A percentile compares a stretch with the other conserved stretches of the same genome.
Evolutionary conservation across 2,329 filamentous ascomycete species (phyloP).

Genomic region (Curvularia verruculosa): DNA sequence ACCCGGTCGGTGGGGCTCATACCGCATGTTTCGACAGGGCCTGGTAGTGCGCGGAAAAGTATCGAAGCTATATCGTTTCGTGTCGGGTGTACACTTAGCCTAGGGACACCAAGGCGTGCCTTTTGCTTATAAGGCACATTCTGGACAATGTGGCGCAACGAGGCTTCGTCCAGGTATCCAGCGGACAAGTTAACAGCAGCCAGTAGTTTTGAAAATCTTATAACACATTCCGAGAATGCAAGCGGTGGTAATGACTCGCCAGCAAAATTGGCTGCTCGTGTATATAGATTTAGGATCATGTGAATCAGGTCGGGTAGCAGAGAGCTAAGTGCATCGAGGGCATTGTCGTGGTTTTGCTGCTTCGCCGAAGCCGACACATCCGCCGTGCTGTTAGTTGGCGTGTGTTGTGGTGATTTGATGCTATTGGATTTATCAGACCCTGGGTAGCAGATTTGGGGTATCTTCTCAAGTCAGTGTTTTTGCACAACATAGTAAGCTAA

Average conservation of each 20-base stretch:
- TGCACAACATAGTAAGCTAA: not conserved
- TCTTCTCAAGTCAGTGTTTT: constrained; percentile 44
- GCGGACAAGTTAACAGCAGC: constrained; percentile 69
- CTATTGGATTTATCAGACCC: constrained; percentile 55
- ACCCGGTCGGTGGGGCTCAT: constrained; percentile 77
- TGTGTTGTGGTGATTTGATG: constrained; percentile 52
- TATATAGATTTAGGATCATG: constrained; percentile 75
- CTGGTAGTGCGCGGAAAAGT: constrained; percentile 57
- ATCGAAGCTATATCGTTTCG: constrained; percentile 47
- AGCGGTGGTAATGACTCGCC: constrained; percentile 74
- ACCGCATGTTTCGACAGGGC: constrained; percentile 60
- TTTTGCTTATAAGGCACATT: constrained; percentile 55
- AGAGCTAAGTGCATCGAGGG: constrained; percentile 57
- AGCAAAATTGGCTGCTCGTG: constrained; percentile 65
- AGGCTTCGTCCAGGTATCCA: constrained; percentile 66
- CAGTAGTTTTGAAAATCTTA: constrained; percentile 74
- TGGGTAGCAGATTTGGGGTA: constrained; percentile 61
- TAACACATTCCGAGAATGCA: constrained; percentile 72
- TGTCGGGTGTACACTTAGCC: constrained; percentile 44
- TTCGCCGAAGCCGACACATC: constrained; percentile 51
- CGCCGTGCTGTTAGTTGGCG: constrained; percentile 47
- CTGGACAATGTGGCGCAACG: constrained; percentile 56
- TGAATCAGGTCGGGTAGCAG: constrained; percentile 76
- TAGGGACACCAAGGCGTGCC: constrained; percentile 41
- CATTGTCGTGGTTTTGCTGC: constrained; percentile 49